A percentile compares a stretch with the other conserved stretches of the same genome.
Conservation (phyloP, 768 basidiomycete species). For the Boletus eberwhitei region DNA sequence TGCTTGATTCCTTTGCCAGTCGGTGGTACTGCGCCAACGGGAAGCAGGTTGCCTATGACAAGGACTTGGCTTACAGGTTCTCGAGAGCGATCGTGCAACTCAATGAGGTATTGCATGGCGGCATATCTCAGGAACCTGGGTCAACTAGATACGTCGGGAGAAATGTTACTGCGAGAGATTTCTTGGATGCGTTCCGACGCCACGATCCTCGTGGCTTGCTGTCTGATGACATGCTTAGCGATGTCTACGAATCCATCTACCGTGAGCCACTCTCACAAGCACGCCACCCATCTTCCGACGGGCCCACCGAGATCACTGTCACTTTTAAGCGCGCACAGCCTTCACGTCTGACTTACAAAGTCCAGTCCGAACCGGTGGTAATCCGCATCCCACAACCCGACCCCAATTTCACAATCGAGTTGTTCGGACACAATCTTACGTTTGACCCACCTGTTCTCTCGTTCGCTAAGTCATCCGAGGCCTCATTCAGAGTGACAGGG, state of each 20-base stretch:
- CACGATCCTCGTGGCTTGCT: slow-evolving; percentile 71
- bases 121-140: slow-evolving; percentile 61
- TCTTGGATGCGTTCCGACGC: slow-evolving; percentile 77
- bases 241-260: slow-evolving; percentile 75
- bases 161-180: slow-evolving; percentile 70
- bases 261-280: slow-evolving; percentile 73
- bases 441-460: slow-evolving; percentile 85
- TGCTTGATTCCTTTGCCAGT: slow-evolving; percentile 81
- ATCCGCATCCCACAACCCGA: slow-evolving; percentile 85
- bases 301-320: slow-evolving; percentile 51
- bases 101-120: slow-evolving; percentile 82
- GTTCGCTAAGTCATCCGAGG: slow-evolving; percentile 75
- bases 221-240: slow-evolving; percentile 70
- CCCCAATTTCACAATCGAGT: slow-evolving; percentile 74
- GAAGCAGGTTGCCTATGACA: slow-evolving; percentile 72
- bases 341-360: slow-evolving; percentile 76
- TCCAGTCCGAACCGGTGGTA: slow-evolving; percentile 84
- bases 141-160: slow-evolving; percentile 51
- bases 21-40: slow-evolving; percentile 92
- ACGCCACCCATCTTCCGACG: slow-evolving; percentile 41
- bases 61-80: slow-evolving; percentile 72
- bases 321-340: slow-evolving; percentile 75
- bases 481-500: slow-evolving; percentile 90
- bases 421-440: slow-evolving; percentile 81
- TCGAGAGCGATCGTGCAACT: slow-evolving; percentile 82